Evolutionary conservation across 495 filamentous ascomycete genomes (phyloP).

Genomic region (Lepidopterella palustris): DNA sequence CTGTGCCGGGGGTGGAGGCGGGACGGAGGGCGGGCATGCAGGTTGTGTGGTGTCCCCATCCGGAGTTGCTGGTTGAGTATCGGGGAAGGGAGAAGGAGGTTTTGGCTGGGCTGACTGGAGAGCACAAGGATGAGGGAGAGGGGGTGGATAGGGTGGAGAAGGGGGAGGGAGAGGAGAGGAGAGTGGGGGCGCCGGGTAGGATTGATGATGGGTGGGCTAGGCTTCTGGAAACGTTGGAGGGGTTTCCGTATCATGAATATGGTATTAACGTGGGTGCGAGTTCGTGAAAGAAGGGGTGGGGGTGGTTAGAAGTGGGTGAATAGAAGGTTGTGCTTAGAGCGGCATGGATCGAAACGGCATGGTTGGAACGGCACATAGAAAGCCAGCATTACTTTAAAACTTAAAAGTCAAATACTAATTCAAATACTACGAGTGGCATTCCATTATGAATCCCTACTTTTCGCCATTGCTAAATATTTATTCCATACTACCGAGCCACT

Average conservation of each 20-base stretch:
- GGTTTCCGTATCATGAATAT: constrained; percentile 68
- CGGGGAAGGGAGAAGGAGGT: constrained; percentile 72
- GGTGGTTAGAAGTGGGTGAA: no score
- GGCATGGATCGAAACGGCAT: no score
- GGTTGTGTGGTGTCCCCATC: constrained; percentile 88
- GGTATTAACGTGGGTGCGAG: constrained; percentile 36
- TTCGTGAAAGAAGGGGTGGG: no score
- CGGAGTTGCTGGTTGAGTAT: constrained; percentile 67
- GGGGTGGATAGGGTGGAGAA: constrained; percentile 38
- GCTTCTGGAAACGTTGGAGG: constrained; percentile 53
- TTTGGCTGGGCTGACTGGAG: constrained; percentile 71
- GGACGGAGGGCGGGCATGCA: constrained; percentile 91
- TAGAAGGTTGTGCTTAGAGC: no score
- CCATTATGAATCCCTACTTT: no score
- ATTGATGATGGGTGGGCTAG: constrained; percentile 70
- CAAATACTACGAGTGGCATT: no score
- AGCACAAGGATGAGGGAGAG: constrained; percentile 54
- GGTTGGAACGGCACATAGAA: no score
- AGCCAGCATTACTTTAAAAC: no score
- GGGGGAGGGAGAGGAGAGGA: constrained; percentile 37
- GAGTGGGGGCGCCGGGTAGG: constrained; percentile 40
- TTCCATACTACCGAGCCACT: no score
- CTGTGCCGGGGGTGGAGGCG: constrained; percentile 85
- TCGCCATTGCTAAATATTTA: no score
- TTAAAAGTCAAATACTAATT: no score